Percentiles rank a stretch among this genome's conserved stretches.
These are phyloP conservation scores for Cryptosporidium xiaoi DNA, from an alignment of 169 alveolate genomes.

Conservation along the genomic window DNA sequence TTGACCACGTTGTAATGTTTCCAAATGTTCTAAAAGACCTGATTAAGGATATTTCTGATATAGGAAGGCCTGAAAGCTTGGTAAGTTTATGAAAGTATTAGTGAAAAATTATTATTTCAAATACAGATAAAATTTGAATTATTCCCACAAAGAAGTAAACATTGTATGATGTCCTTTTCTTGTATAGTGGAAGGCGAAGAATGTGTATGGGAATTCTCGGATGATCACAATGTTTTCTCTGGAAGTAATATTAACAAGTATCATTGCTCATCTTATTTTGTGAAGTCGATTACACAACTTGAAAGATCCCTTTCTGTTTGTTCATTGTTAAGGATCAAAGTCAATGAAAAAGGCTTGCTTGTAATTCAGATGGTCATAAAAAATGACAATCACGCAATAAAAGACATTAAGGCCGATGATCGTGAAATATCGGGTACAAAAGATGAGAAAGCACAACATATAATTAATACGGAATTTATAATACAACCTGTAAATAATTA, in stretches of 20 bases:
- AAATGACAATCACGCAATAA: neutral
- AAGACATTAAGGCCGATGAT: neutral
- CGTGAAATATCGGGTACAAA: neutral
- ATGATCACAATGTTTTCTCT: constrained; percentile 56
- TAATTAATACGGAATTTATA: constrained; percentile 41
- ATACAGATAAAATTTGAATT: constrained; percentile 38
- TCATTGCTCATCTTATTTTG: constrained; percentile 12
- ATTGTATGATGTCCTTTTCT: constrained; percentile 53
- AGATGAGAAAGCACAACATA: neutral
- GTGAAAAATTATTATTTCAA: neutral
- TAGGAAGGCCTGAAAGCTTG: constrained; percentile 48
- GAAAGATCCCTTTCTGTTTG: constrained; percentile 47
- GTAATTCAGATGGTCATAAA: constrained; percentile 45
- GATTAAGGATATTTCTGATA: constrained; percentile 62
- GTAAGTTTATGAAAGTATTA: constrained; percentile 5
- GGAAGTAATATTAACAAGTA: constrained; percentile 12
- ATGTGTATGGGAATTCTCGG: constrained; percentile 70
- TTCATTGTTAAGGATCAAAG: constrained; percentile 21
- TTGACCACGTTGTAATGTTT: constrained; percentile 48
- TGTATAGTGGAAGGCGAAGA: constrained; percentile 65
- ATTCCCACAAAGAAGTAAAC: neutral
- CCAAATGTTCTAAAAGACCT: constrained; percentile 46
- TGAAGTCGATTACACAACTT: constrained; percentile 48
- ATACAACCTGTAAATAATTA: constrained; percentile 26
- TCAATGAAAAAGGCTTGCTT: constrained; percentile 28